A percentile compares a stretch with the other conserved stretches of the same genome.
Evolutionary conservation across 192 early-diverging fungal species (phyloP).

Genomic region (Coemansia sp.): DNA sequence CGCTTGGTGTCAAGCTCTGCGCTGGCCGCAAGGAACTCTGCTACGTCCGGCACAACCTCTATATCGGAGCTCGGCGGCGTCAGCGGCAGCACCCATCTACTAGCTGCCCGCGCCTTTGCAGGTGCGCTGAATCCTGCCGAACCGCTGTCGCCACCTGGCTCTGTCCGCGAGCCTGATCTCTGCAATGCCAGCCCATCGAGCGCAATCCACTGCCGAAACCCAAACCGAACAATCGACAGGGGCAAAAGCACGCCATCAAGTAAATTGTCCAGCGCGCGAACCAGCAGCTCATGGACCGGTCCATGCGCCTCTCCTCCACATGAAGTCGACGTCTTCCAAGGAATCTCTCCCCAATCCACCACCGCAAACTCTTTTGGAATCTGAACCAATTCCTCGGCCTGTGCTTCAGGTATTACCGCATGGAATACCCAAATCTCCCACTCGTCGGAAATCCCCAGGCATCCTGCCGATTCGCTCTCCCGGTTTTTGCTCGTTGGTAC

Average conservation of each 20-base stretch:
- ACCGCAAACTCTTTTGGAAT: slow-evolving; percentile 32
- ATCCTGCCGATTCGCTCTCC: neutral
- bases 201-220: slow-evolving; percentile 42
- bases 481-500: neutral
- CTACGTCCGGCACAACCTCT: slow-evolving; percentile 6
- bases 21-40: slow-evolving; percentile 16
- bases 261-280: slow-evolving; percentile 35
- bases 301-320: neutral
- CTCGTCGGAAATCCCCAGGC: slow-evolving; percentile 3
- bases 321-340: slow-evolving; percentile 9
- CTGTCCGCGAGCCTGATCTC: too few relatives aligned
- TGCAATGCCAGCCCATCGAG: slow-evolving; percentile 7
- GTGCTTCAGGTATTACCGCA: slow-evolving; percentile 5
- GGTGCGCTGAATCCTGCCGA: too few relatives aligned
- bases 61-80: slow-evolving; percentile 21
- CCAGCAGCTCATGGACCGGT: slow-evolving; percentile 13
- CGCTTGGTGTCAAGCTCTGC: neutral
- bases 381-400: neutral
- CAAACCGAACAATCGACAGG: slow-evolving; percentile 45
- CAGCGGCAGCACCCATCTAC: slow-evolving; percentile 11
- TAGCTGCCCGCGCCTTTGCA: neutral
- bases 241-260: slow-evolving; percentile 37
- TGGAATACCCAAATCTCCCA: slow-evolving; percentile 46
- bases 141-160: too few relatives aligned
- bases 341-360: slow-evolving; percentile 23